Conservation (phyloP, 2,329 filamentous ascomycete genomes). For the Huntiella omanensis region DNA sequence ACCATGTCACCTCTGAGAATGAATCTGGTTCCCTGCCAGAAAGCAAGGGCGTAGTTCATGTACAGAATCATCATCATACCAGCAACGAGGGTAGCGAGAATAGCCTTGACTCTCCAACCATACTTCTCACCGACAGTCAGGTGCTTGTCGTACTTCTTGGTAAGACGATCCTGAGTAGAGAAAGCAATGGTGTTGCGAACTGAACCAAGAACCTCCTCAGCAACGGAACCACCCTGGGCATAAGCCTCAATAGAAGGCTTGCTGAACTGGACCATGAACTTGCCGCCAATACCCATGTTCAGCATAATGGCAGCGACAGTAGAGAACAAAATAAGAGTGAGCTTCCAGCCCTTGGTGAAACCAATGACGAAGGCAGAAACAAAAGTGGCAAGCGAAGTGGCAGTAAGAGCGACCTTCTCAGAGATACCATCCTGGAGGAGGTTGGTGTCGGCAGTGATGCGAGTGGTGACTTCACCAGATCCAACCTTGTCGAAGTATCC, state of each 20-base stretch:
- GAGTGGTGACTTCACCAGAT: conserved; percentile 80
- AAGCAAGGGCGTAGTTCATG: conserved; percentile 69
- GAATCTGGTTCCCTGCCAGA: conserved; percentile 72
- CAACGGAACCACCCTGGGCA: conserved; percentile 67
- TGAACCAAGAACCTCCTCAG: conserved; percentile 86
- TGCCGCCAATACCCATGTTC: conserved; percentile 55
- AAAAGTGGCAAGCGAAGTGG: conserved; percentile 65
- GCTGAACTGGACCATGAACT: conserved; percentile 63
- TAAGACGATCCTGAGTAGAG: conserved; percentile 81
- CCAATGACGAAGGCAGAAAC: conserved; percentile 77
- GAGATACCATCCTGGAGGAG: conserved; percentile 86
- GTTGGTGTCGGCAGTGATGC: conserved; percentile 88
- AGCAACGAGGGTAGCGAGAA: conserved; percentile 61
- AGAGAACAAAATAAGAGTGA: conserved; percentile 71
- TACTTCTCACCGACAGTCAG: conserved; percentile 53
- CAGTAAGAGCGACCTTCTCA: conserved; percentile 64
- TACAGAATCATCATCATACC: conserved; percentile 71
- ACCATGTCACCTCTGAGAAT: conserved; percentile 45
- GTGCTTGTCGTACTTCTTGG: conserved; percentile 64
- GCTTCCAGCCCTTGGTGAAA: conserved; percentile 81
- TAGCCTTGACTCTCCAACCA: conserved; percentile 57
- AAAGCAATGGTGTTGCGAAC: conserved; percentile 86
- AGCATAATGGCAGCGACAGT: conserved; percentile 64
- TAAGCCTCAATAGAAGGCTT: conserved; percentile 63
- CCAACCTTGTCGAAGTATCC: conserved; percentile 86